Base-by-base conservation (phyloP, 2,329 filamentous ascomycete genomes). In the Aspergillus luchuensis region DNA sequence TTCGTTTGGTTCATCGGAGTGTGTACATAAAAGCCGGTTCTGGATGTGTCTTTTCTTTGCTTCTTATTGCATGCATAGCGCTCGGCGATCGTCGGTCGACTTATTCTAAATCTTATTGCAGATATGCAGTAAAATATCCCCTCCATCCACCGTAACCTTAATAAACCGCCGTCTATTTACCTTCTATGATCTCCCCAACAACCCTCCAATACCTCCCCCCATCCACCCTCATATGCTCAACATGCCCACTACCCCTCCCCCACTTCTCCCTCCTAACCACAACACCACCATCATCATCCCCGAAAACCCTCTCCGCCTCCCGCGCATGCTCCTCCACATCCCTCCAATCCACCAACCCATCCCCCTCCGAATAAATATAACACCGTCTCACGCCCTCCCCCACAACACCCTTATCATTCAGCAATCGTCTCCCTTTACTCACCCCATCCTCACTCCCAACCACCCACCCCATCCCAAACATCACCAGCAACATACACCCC, bases 121-220 rank as follows among this genome's bases (percentile, higher is more conserved):
- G 4, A 36, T 36, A 36, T 36, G 33, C 33, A 36, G 33, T 36
- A 36, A 13, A 36, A 13, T 36, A n/a, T n/a, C n/a, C 11, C 11
- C 10, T 3, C 11, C 17, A 8, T 30, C 15, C 0, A 8, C 7
- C 25, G 25, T 28, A 28, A 28, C 25, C 25, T 25, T 25, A 25
- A 25, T 8, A 25, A 25, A 25, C 25, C 7, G 7, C 25, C 25
- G 25, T 25, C 25, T 25, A 25, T 2, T 8, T 25, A 25, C 7
- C 25, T 25, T 25, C 25, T 25, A 25, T 25, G 25, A 25, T 25
- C 7, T 25, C 55, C 56, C 58, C 67, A 36, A 79, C 67, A 60
- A 78, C 71, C 3, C 56, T 58, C 78, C 78, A 80, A 61, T 80
- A 79, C 30, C 77, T 67, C 39, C 69, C 71, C 3, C 73, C 74